Evolutionary conservation across 345 rosid genomes (phyloP).

Genomic region (Syzygium aqueum): DNA sequence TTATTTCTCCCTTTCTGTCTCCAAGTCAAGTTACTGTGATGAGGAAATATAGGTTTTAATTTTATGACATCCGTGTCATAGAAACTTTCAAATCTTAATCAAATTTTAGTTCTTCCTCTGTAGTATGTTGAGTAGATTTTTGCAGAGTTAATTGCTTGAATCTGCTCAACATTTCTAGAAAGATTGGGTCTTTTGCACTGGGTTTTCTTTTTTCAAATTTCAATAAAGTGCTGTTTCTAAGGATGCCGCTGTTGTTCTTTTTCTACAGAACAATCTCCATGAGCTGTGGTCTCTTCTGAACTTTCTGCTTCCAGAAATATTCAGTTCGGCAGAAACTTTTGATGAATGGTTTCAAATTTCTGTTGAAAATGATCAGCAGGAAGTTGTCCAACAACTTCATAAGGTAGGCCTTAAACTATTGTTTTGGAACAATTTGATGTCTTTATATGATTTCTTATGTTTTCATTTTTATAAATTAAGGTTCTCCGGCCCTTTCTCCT

Average conservation of each 20-base stretch:
- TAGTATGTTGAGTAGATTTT: neutral
- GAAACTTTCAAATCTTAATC: neutral
- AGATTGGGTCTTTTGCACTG: neutral
- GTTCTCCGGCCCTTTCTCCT: slow-evolving; percentile 98
- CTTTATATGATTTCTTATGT: neutral
- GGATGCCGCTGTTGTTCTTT: neutral
- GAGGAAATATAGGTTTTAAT: neutral
- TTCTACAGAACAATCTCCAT: slow-evolving; percentile 91
- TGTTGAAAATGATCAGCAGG: slow-evolving; percentile 98
- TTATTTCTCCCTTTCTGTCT: neutral
- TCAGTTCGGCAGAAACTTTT: slow-evolving; percentile 99
- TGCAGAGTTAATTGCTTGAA: neutral
- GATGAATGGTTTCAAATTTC: slow-evolving; percentile 99
- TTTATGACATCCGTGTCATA: neutral
- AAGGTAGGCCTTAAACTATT: slow-evolving; percentile 38
- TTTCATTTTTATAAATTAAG: slow-evolving; percentile 19
- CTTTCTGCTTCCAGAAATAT: slow-evolving; percentile 88
- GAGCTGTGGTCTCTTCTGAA: slow-evolving; percentile 98
- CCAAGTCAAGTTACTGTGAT: neutral
- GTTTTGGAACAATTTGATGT: neutral
- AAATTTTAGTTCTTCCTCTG: neutral
- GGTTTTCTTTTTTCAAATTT: neutral
- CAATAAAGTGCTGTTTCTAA: neutral
- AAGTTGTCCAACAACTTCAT: slow-evolving; percentile 97
- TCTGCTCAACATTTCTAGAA: neutral